phyloP scores from a whole-genome alignment of 768 basidiomycete genomes.

The Leccinum imitatum region DNA sequence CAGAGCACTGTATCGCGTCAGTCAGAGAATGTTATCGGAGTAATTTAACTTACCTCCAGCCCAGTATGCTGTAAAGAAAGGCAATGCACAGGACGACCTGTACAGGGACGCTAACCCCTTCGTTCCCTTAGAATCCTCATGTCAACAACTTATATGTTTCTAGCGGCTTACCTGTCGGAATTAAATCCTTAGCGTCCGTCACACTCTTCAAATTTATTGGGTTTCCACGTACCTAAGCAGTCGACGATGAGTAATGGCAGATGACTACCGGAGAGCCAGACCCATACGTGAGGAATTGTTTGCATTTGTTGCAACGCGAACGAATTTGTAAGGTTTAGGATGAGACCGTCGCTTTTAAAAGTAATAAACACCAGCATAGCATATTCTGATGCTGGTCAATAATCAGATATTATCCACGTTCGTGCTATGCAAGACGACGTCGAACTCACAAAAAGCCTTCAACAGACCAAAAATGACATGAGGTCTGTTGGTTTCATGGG shows the following conservation, averaged over 20 bases:
- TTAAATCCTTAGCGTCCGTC: constrained; percentile 14
- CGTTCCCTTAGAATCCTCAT: constrained; percentile 34
- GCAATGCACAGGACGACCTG: constrained; percentile 4
- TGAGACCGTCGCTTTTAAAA: neutral
- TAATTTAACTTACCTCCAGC: constrained; percentile 7
- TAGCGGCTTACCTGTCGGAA: neutral
- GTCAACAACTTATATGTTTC: neutral
- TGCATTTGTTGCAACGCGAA: constrained; percentile 7
- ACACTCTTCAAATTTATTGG: constrained; percentile 13
- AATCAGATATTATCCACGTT: neutral
- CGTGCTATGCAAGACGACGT: neutral
- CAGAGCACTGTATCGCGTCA: constrained; percentile 48
- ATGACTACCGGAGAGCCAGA: neutral
- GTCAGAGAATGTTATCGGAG: constrained; percentile 32
- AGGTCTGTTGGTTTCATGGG: neutral
- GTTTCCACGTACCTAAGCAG: constrained; percentile 54
- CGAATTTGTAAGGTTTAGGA: constrained; percentile 2
- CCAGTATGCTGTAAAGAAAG: constrained; percentile 7
- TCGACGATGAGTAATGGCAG: neutral
- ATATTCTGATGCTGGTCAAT: constrained; percentile 4
- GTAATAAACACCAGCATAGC: neutral
- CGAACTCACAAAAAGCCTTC: constrained; percentile 8
- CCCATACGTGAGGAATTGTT: constrained; percentile 6
- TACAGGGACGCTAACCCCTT: constrained; percentile 4
- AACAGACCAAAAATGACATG: constrained; percentile 5